Evolutionary conservation across 2,329 filamentous ascomycete species (phyloP), one percentile per base, ranked within the genome.

Genomic region (Colletotrichum sansevieriae): DNA sequence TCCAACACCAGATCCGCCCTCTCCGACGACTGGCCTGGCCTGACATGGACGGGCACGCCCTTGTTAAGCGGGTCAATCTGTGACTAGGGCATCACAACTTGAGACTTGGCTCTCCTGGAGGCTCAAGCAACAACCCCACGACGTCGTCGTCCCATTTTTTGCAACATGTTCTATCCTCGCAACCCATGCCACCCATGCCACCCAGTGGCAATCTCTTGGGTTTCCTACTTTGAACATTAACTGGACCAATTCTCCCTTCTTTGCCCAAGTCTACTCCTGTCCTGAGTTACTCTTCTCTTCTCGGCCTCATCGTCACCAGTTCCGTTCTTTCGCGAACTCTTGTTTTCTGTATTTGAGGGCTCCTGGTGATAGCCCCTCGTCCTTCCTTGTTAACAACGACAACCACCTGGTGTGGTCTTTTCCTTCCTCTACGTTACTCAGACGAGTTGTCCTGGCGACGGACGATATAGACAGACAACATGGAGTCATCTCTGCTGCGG

Each of bases 131-230:
- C 55, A 41, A 65, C 49, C 65, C 49, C 62, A 68, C 62, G 62
- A 65, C 65, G 47, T 61, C 65, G 62, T 68, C 65, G 65, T 68
- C 62, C 65, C 65, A 66, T 68, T 68, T 65, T 62, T 61, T 65
- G 65, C 65, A 56, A 68, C 62, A 68, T 68, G 65, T 65, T 65
- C 51, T 60, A 68, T 56, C 65, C 62, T 65, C 65, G 65, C 63
- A 35, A 35, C 25, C 44, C 22, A 22, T 22, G 22, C 18, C 18
- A 18, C 18, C 18, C 22, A 51, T 43, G 43, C 55, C 49, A 29
- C 9, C 18, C 35, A 47, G 33, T 65, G 39, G 55, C 55, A 49
- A 56, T 66, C 25, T 61, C 55, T 33, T 37, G 37, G 22, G 56
- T 68, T 58, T 63, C 56, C 56, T 65, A 51, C 61, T 62, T 69